These are phyloP conservation scores for Elongisporangium prolatum DNA, from an alignment of 352 stramenopile genomes.

Conservation along the genomic window DNA sequence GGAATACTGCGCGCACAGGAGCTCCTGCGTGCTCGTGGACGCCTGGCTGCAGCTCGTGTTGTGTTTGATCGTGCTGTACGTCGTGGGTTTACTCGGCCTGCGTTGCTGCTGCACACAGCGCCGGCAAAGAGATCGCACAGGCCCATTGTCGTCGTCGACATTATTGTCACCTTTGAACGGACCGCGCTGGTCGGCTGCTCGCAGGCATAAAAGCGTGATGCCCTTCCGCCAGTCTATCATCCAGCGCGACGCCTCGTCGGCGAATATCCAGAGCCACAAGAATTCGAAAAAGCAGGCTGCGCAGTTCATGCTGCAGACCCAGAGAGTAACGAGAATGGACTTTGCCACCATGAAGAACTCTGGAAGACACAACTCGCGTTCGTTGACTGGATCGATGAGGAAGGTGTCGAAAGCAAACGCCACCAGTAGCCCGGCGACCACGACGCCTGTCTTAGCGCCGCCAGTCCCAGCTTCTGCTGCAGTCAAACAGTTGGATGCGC, in stretches of 20 bases:
- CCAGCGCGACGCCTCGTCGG: constrained; percentile 52
- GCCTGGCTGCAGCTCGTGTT: constrained; percentile 53
- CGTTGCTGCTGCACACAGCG: constrained; percentile 21
- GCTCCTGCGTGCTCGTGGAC: constrained; percentile 62
- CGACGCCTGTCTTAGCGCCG: neutral
- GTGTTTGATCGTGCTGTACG: constrained; percentile 11
- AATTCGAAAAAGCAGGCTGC: constrained; percentile 64
- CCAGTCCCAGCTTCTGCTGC: neutral
- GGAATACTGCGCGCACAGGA: constrained; percentile 35
- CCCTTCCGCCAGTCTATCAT: constrained; percentile 64
- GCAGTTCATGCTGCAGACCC: constrained; percentile 65
- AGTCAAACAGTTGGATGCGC: neutral
- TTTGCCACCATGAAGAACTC: constrained; percentile 14
- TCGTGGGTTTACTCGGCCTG: constrained; percentile 18
- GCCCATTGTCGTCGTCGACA: neutral
- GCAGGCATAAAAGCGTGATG: constrained; percentile 22
- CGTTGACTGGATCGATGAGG: neutral
- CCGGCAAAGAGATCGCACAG: neutral
- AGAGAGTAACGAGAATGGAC: constrained; percentile 50
- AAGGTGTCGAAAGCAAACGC: neutral
- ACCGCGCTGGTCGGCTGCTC: neutral
- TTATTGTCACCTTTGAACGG: constrained; percentile 2
- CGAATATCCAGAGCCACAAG: constrained; percentile 69
- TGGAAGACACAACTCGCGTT: neutral
- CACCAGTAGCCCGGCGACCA: neutral